Evolutionary conservation across 768 basidiomycete genomes (phyloP), one percentile per base, ranked within the genome.

Genomic region (Kwoniella mangroviensis): DNA sequence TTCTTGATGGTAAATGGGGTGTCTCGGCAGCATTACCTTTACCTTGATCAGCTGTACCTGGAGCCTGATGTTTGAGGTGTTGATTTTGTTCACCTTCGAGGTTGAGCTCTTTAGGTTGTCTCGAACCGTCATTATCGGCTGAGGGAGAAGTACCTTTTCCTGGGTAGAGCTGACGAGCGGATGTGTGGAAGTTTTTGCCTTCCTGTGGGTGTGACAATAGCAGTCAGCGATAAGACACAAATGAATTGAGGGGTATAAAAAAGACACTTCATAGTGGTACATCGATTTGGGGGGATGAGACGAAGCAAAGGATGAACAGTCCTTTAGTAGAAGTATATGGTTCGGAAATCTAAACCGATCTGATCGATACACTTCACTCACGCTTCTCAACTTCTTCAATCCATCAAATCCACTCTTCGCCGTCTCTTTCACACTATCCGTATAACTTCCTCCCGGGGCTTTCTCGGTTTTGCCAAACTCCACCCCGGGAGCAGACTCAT

Each of bases 31-130:
- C 78, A 63, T 83, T 83, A 12, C 82, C 80, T 55, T 76, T 76
- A 1, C 77, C 78, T 4, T 24, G 13, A 51, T 79, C 79, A 1
- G 60, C 43, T 53, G 65, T 54, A 19, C 65, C 59, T 1, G 72
- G 59, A 7, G 55, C 15, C 41, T 74, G 73, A 72, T 83, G 82
- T 61, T 79, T 79, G 43, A 83, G 69, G 61, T 81, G 79, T 21
- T 68, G 43, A 63, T 80, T 81, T 63, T 83, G 82, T 22, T 83
- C 80, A 10, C 78, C 78, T 12, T 72, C 68, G n/a, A 81, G 63
- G 13, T 66, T 63, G 24, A 55, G 57, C 21, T 74, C 73, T 51
- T 69, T 69, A 19, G 77, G 72, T 28, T 69, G 52, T 42, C 74
- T 67, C 2, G 74, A 61, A n/a, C 57, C 69, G 11, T 70, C 57